Evolutionary conservation across 805 yeast species (phyloP), one percentile per base, ranked within the genome.

Genomic region (Metschnikowia arizonensis): DNA sequence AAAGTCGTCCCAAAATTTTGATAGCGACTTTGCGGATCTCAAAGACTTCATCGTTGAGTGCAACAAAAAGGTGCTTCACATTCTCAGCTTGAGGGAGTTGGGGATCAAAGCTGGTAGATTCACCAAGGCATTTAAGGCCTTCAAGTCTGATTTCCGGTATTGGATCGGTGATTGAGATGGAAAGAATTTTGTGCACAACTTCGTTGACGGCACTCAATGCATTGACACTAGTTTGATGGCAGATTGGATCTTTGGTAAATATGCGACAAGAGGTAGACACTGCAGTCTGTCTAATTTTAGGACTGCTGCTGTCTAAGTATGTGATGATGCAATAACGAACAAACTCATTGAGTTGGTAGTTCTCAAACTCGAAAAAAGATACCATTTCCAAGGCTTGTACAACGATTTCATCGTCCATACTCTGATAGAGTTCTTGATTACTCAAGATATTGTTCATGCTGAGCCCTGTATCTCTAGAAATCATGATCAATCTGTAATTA

Each of bases 81-180:
- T 89, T 90, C 48, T 87, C 95, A 0, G 97, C 95, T 62, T 93
- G 98, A 0, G 97, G 88, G 26, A 93, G 65, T 57, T 93, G 98
- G 0, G 96, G 87, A 57, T 93, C 97, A 61, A 91, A 86, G 47
- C 76, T 76, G 2, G 82, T 77, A 30, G 86, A 86, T 26, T 63
- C 59, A 8, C 64, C 68, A 31, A 95, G 69, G 37, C 89, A 77
- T 42, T 76, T 76, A 46, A 93, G 68, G 0, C 91, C 88, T 50
- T 86, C 90, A 8, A 86, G 66, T 46, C 99, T 72, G 26, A 91
- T 87, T 47, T 90, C 97, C 1, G 91, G 79, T 3, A 79, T 79
- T 0, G 96, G 88, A 55, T 93, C 99, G 0, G 96, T 85, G 11
- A 91, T 85, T 2, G 95, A 88, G 7, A 88, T 75, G 0, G 95